Conservation (phyloP, 805 yeast species). For the Saturnispora bothae region DNA sequence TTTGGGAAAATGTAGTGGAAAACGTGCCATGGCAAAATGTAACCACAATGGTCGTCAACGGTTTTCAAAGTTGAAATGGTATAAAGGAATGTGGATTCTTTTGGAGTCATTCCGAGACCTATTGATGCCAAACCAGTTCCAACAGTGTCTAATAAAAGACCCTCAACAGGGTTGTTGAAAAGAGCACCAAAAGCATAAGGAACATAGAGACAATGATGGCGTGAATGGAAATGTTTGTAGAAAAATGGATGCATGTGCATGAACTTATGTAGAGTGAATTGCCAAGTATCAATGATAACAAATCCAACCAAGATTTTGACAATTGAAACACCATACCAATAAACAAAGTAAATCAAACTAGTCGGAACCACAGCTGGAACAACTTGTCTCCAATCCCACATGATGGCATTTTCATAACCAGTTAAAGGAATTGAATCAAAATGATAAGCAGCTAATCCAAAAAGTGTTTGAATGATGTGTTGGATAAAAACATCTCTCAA, state of each 20-base stretch:
- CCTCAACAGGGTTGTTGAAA: constrained; percentile 90
- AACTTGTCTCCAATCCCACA: constrained; percentile 37
- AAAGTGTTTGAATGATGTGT: constrained; percentile 70
- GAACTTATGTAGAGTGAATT: constrained; percentile 74
- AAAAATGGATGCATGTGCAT: constrained; percentile 78
- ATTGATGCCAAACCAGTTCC: constrained; percentile 84
- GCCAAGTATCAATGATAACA: constrained; percentile 86
- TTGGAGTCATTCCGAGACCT: constrained; percentile 51
- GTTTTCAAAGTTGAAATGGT: constrained; percentile 92
- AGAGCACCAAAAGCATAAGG: constrained; percentile 97
- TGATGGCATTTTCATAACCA: constrained; percentile 36
- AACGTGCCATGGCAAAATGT: constrained; percentile 81
- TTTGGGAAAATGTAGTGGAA: constrained; percentile 90
- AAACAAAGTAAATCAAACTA: constrained; percentile 37
- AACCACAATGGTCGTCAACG: constrained; percentile 98
- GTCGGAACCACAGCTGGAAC: constrained; percentile 34
- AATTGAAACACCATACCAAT: constrained; percentile 54
- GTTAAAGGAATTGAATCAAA: constrained; percentile 49
- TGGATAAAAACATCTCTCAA: constrained; percentile 74
- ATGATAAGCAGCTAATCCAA: constrained; percentile 45
- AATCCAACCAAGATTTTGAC: constrained; percentile 55
- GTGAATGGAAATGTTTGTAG: constrained; percentile 79
- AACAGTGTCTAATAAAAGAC: constrained; percentile 79
- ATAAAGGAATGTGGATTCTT: constrained; percentile 66
- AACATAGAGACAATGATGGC: constrained; percentile 89